Conservation (phyloP, 1,139 yeast species). For the Wickerhamomyces sp. region DNA sequence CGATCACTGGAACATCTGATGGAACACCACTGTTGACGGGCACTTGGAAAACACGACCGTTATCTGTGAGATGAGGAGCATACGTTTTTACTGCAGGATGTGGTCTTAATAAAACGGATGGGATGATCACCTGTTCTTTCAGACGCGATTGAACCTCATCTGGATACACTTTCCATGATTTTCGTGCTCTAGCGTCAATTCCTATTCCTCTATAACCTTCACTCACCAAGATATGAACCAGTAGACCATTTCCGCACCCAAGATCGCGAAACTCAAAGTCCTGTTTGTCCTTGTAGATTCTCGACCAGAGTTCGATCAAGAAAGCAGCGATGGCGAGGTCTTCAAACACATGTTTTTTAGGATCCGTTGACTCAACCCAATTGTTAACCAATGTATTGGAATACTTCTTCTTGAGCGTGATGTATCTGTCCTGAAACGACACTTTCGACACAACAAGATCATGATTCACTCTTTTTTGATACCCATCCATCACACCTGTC, state of each 20-base stretch:
- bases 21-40: slow-evolving; percentile 29
- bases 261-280: slow-evolving; percentile 75
- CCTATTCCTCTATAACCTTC: slow-evolving; percentile 87
- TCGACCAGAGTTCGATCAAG: slow-evolving; percentile 80
- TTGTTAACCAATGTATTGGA: slow-evolving; percentile 69
- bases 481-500: slow-evolving; percentile 75
- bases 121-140: slow-evolving; percentile 75
- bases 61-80: slow-evolving; percentile 51
- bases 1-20: slow-evolving; percentile 23
- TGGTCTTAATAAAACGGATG: slow-evolving; percentile 62
- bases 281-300: slow-evolving; percentile 42
- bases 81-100: slow-evolving; percentile 53
- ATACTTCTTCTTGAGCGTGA: slow-evolving; percentile 74
- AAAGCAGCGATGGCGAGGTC: slow-evolving; percentile 96
- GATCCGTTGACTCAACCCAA: slow-evolving; percentile 94
- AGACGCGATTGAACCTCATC: slow-evolving; percentile 49
- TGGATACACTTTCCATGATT: slow-evolving; percentile 81
- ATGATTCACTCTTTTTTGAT: slow-evolving; percentile 82
- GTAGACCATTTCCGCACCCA: slow-evolving; percentile 93
- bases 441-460: slow-evolving; percentile 82
- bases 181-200: slow-evolving; percentile 83
- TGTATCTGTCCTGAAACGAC: slow-evolving; percentile 78
- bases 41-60: slow-evolving; percentile 57
- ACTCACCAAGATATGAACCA: slow-evolving; percentile 66
- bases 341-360: slow-evolving; percentile 93